Base-by-base conservation (phyloP, 768 basidiomycete species). In the Lanmaoa rubissima region DNA sequence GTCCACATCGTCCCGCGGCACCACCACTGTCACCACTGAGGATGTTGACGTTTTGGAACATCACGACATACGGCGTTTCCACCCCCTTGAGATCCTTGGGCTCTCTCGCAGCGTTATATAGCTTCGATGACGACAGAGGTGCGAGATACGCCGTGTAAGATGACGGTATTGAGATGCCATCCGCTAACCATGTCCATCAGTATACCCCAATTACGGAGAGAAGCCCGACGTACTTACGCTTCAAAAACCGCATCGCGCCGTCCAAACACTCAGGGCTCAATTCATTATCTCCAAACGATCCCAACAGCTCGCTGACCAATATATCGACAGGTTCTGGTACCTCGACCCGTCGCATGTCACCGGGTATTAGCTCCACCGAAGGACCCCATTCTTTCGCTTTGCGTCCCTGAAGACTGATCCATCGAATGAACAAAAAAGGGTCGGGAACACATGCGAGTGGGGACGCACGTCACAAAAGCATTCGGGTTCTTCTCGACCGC, bases 241-340 rank as follows among this genome's bases (percentile, higher is more conserved):
- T 96, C 68, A 99, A 76, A 69, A 94, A 95, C 47, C 96, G 79
- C 83, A 89, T 85, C 10, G 93, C 95, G 13, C 97, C 97, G 69
- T 99, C 97, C 36, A 99, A 77, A 73, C 97, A 99, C 72, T 99
- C 97, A 0, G 97, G 97, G 68, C 94, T 95, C 47, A 98, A 83
- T 71, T 99, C 97, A 58, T 99, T 99, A 73, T 99, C 97, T 2
- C 96, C 97, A 75, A 99, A 98, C 5, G 93, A 95, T 4, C 97
- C 97, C 64, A 99, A 74, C 21, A 99, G 82, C 72, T 99, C 97
- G 75, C 91, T 96, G 65, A 99, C 88, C 55, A 99, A 76, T 59
- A 99, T 92, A 71, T 98, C 97, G 31, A 85, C 94, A 61, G 82
- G 80, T 64, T 97, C 92, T 6, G 96, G 94, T 1, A 96, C 73